Percentiles rank a stretch among this genome's conserved stretches.
Conservation (phyloP, 257 asterid genomes). For the Verbascum thapsus region DNA sequence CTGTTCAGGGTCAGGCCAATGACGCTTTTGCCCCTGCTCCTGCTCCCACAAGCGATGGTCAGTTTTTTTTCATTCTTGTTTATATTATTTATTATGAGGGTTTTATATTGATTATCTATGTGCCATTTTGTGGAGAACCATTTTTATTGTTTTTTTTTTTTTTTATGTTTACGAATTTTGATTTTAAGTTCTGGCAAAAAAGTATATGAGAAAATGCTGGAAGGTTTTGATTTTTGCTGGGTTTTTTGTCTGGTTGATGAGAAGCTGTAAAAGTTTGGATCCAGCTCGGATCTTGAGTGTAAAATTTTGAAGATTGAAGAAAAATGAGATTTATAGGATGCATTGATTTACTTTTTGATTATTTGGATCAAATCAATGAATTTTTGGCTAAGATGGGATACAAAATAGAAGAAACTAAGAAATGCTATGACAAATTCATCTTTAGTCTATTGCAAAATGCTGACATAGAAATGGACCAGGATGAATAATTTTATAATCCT, state of each 20-base stretch:
- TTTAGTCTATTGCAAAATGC: background rate
- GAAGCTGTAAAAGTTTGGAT: background rate
- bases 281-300: too few relatives aligned
- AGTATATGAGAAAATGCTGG: constrained; percentile 3
- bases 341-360: background rate
- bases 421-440: background rate
- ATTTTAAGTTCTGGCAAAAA: too few relatives aligned
- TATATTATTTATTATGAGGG: too few relatives aligned
- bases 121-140: background rate
- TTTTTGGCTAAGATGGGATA: background rate
- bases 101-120: background rate
- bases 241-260: background rate
- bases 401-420: background rate
- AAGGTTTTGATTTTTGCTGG: background rate
- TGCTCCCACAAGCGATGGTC: constrained; percentile 73
- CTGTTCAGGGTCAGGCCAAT: constrained; percentile 47
- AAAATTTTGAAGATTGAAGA: too few relatives aligned
- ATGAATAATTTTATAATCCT: background rate
- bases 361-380: background rate
- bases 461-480: background rate
- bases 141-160: background rate
- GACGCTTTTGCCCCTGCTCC: constrained; percentile 62
- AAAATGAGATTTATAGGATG: too few relatives aligned
- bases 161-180: background rate
- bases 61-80: background rate